Evolutionary conservation across 1,139 yeast species (phyloP), one percentile per base, ranked within the genome.

Genomic region (Protomyces lactucae-debilis): DNA sequence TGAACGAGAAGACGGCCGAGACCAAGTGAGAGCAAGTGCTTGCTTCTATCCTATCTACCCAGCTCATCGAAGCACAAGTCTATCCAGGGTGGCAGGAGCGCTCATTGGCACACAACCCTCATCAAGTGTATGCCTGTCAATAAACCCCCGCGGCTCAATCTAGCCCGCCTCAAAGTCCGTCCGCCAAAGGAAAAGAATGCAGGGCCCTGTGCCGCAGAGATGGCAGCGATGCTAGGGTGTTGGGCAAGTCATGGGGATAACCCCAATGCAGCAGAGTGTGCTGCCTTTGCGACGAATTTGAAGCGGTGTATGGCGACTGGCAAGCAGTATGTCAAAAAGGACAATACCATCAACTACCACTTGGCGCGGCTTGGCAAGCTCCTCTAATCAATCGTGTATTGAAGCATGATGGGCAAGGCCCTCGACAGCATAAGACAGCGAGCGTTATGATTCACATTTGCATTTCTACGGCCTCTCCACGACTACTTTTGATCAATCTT

Each of bases 401-500:
- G 32, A 28, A 28, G 32, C 32, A 28, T 28, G 36, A 53, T 65
- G 10, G 66, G 66, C 21, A 65, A 65, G 46, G 28, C 57, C n/a
- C 55, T 65, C 35, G 64, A 53, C 16, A 37, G 43, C 43, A 37
- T n/a, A 37, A 37, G 43, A 12, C 14, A 37, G 43, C 43, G 43
- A 37, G 43, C 43, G 43, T 28, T 28, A 4, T 6, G 2, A 28
- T 28, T 28, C 8, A 28, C 43, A 39, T 14, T 16, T 9, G 8
- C 43, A 43, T 43, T n/a, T 3, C 25, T n/a, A 18, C 48, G 48
- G 16, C 23, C 48, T 16, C 12, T 43, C 18, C 6, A n/a, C 3
- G 8, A n/a, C 51, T 52, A 52, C 57, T 52, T 59, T 43, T 59
- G 63, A 43, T 85, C 83, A 67, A 92, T 85, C 75, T 92, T 92